phyloP scores from a whole-genome alignment of 306 rosid genomes.

The Lathyrus tuberosus region DNA sequence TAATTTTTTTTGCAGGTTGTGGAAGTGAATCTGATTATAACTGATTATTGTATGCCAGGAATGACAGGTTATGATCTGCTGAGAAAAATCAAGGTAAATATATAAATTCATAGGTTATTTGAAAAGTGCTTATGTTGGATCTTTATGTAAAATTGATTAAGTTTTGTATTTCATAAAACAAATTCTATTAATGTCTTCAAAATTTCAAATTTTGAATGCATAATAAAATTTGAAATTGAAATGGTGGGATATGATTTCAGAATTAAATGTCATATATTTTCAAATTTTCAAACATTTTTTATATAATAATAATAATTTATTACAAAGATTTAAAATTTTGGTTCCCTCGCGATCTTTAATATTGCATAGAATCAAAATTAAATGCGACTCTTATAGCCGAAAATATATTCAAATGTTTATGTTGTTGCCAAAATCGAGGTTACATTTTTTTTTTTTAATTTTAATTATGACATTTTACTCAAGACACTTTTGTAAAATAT shows the following conservation, averaged over 20 bases:
- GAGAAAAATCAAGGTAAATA: conserved; percentile 70
- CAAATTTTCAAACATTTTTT: background rate
- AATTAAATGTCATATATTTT: conserved; percentile 30
- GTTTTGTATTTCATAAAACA: background rate
- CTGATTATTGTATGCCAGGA: conserved; percentile 94
- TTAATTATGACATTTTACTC: background rate
- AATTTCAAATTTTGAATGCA: conserved; percentile 26
- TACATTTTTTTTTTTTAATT: background rate
- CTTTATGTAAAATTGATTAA: conserved; percentile 13
- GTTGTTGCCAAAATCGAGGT: background rate
- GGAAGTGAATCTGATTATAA: conserved; percentile 77
- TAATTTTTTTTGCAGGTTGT: conserved; percentile 47
- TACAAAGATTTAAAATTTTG: background rate
- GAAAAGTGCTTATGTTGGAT: background rate
- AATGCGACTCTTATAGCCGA: too few relatives aligned
- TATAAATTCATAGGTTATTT: background rate
- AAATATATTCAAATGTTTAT: background rate
- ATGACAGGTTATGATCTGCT: conserved; percentile 92
- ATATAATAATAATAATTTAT: background rate
- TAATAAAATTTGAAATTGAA: conserved; percentile 14
- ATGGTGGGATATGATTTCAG: background rate
- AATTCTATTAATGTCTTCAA: background rate
- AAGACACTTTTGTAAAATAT: background rate
- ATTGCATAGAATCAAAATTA: background rate
- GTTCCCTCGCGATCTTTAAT: background rate